Percentiles rank a stretch among this genome's conserved stretches.
Conservation (phyloP, 2,329 filamentous ascomycete species). For the Colletotrichum tropicicola region DNA sequence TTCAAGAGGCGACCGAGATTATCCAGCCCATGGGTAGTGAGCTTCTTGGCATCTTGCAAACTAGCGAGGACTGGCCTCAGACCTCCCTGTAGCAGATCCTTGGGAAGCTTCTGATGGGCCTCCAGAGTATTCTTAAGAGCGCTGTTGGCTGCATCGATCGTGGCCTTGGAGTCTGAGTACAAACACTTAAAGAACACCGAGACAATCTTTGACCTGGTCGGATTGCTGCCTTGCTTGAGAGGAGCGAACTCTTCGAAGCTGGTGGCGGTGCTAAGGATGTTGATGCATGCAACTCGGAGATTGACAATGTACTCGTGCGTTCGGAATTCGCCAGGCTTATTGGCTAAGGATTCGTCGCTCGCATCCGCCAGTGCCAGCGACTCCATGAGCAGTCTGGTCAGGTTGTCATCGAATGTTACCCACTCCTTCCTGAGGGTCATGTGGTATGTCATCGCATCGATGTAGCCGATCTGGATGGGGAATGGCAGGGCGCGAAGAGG, state of each 20-base stretch:
- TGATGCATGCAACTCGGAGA: slow-evolving; percentile 91
- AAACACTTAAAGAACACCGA: slow-evolving; percentile 98
- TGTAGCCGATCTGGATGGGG: slow-evolving; percentile 95
- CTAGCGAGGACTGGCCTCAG: slow-evolving; percentile 96
- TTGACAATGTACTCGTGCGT: slow-evolving; percentile 96
- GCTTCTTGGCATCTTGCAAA: slow-evolving; percentile 89
- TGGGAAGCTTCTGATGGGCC: slow-evolving; percentile 90
- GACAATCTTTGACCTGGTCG: slow-evolving; percentile 77
- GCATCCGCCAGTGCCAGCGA: slow-evolving; percentile 94
- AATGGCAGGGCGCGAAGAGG: slow-evolving; percentile 93
- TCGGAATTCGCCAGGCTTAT: slow-evolving; percentile 92
- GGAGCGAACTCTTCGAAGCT: slow-evolving; percentile 86
- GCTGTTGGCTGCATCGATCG: slow-evolving; percentile 92
- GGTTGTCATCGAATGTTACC: slow-evolving; percentile 88
- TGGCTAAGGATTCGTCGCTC: slow-evolving; percentile 88
- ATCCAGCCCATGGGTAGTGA: slow-evolving; percentile 89
- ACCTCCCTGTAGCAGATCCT: slow-evolving; percentile 93
- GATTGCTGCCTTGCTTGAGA: slow-evolving; percentile 71
- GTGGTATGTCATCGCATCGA: slow-evolving; percentile 97
- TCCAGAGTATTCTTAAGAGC: slow-evolving; percentile 88
- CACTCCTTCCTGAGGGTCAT: slow-evolving; percentile 89
- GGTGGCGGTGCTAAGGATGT: slow-evolving; percentile 92
- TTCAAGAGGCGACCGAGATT: slow-evolving; percentile 90
- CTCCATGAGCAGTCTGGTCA: slow-evolving; percentile 92
- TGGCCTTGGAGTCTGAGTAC: slow-evolving; percentile 91